Conservation (phyloP, 75 land plant genomes). For the Cupressus sempervirens region DNA sequence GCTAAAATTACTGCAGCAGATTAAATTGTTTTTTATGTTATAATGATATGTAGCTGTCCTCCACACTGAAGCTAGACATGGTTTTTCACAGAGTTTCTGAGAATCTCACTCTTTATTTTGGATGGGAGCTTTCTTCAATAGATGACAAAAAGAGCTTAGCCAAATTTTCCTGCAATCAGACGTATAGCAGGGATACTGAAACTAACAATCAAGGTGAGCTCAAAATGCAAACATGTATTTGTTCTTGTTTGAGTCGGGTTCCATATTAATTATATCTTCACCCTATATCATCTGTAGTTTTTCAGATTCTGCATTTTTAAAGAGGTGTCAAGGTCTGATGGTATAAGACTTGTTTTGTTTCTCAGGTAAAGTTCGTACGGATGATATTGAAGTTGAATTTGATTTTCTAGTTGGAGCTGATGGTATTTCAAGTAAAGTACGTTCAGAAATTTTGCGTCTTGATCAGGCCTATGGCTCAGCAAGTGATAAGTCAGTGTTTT, state of each 20-base stretch:
- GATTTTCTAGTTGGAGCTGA: conserved; percentile 39
- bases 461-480: conserved; percentile 1
- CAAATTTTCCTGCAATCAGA: conserved; percentile 15
- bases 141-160: conserved; percentile 23
- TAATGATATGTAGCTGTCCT: neutral
- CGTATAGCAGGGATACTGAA: conserved; percentile 10
- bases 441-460: conserved; percentile 29
- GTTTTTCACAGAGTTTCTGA: conserved; percentile 3
- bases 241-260: neutral
- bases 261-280: neutral
- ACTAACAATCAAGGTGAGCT: neutral
- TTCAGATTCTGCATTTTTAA: neutral
- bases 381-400: conserved; percentile 28
- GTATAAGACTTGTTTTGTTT: neutral
- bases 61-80: neutral
- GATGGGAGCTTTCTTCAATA: conserved; percentile 23
- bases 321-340: neutral
- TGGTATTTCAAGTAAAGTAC: conserved; percentile 27
- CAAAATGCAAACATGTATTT: neutral
- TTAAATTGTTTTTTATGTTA: neutral
- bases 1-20: neutral
- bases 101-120: conserved; percentile 25
- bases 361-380: neutral
- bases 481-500: conserved; percentile 5
- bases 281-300: neutral